Base-by-base conservation (phyloP, 1,284 basidiomycete genomes). In the Inonotus hispidus region DNA sequence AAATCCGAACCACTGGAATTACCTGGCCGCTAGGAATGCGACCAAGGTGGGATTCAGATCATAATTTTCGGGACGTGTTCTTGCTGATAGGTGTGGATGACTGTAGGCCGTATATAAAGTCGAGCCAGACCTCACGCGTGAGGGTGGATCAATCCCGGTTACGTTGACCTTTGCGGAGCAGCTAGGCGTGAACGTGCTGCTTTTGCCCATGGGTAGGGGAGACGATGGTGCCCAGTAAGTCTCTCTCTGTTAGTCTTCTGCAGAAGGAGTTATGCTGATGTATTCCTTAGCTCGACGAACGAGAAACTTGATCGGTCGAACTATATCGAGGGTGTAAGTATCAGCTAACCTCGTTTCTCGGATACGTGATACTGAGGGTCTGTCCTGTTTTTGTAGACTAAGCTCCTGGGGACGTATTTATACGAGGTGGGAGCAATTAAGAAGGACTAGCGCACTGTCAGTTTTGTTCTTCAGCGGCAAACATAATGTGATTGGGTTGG, bases 141-240 rank as follows among this genome's bases (percentile, higher is more conserved):
- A 99, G 75, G 96, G 97, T 61, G 95, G 96, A 1, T 96, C 93
- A 1, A 98, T 98, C 67, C 95, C 95, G 0, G 93, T 98, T 53
- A 97, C 95, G 5, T 82, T 99, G 62, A 97, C 95, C 3, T 98
- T 99, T 73, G 93, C 95, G 19, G 93, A 98, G 71, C 83, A 85
- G 53, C 77, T 98, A 54, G 83, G 84, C 27, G 86, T 89, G 41
- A 92, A 92, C 66, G 90, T 97, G 8, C 74, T 95, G 46, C 76
- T 98, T 25, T 78, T 98, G 56, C 95, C 95, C 2, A 95, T 98
- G 87, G 95, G 95, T 7, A 79, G 94, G 59, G 91, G 92, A 3
- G 93, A 96, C 70, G 95, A 99, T 69, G 95, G 95, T 66, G 92
- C 93, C 35, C 93, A 95, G 87, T 92, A 72, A 66, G 89, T 77